Evolutionary conservation across 768 basidiomycete species (phyloP), one percentile per base, ranked within the genome.

Genomic region (Phylloporus rhodoxanthus): DNA sequence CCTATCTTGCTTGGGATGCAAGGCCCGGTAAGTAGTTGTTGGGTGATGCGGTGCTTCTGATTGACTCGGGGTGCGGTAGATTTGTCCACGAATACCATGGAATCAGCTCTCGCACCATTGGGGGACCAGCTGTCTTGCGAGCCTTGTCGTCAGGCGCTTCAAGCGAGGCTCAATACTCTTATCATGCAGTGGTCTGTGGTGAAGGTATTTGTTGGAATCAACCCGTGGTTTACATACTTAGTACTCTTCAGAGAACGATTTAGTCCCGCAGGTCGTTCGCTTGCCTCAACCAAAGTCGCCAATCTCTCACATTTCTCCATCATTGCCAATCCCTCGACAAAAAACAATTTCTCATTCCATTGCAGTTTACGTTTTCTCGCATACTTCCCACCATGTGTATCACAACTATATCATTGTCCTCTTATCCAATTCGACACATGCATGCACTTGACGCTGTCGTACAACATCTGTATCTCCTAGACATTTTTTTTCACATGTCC

Each of bases 1-100:
- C 87, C 10, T 89, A 89, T 68, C 76, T 91, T 7, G 85, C 85
- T 9, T 90, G 87, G 87, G 87, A 89, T 66, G 84, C 85, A 30
- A 73, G 85, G 48, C 85, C 87, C 56, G 87, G 86, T 88, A 60
- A 51, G 76, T 17, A 65, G 15, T 17, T 42, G 4, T 23, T 15
- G 21, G 32, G 3, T n/a, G 25, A n/a, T 32, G 45, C 4, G 37
- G 17, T 10, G 42, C 41, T 15, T 33, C 8, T 33, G 23, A 20
- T 37, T 59, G 21, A 59, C 41, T 30, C 13, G 9, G 43, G n/a
- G 17, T 21, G 15, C 9, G 36, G 14, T 56, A 89, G 87, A 90
- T 64, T 61, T 89, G n/a, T 85, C 87, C 17, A 82, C 81, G 30
- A 77, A 73, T 47, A 71, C 80, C 3, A 84, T 91, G 69, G 86